A percentile compares a stretch with the other conserved stretches of the same genome.
Conservation (phyloP, 208 protist species). For the Leishmania turanica region DNA sequence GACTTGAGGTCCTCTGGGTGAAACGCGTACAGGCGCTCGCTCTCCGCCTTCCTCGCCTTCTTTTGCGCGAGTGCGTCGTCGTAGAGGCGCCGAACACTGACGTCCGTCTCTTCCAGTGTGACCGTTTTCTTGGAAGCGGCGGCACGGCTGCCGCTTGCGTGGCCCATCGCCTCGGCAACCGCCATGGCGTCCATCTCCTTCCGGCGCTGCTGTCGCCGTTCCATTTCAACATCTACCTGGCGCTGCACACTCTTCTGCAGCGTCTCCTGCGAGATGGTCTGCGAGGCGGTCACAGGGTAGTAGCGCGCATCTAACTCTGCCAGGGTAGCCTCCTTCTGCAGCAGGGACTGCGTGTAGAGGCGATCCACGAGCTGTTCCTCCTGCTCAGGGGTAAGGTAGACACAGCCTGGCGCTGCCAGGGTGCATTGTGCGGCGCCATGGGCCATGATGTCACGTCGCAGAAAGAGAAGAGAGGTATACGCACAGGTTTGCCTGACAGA, state of each 20-base stretch:
- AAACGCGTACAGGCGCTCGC: conserved; percentile 63
- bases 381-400: conserved; percentile 47
- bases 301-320: conserved; percentile 69
- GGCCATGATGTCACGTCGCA: neutral
- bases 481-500: neutral
- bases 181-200: conserved; percentile 41
- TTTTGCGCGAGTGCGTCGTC: conserved; percentile 61
- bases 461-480: neutral
- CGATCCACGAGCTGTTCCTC: conserved; percentile 64
- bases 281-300: conserved; percentile 59
- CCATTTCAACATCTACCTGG: conserved; percentile 83
- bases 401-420: neutral
- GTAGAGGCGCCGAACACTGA: conserved; percentile 71
- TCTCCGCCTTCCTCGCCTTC: conserved; percentile 65
- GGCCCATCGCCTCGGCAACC: conserved; percentile 8
- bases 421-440: neutral
- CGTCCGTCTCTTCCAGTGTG: conserved; percentile 37
- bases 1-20: conserved; percentile 34
- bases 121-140: conserved; percentile 17
- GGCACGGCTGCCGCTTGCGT: conserved; percentile 1
- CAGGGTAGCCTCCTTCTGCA: conserved; percentile 46
- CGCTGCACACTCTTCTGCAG: conserved; percentile 74
- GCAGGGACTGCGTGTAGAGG: conserved; percentile 69
- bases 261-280: conserved; percentile 49
- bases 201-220: conserved; percentile 41